Conservation (phyloP, 2,329 filamentous ascomycete species). For the Cladophialophora immunda region DNA sequence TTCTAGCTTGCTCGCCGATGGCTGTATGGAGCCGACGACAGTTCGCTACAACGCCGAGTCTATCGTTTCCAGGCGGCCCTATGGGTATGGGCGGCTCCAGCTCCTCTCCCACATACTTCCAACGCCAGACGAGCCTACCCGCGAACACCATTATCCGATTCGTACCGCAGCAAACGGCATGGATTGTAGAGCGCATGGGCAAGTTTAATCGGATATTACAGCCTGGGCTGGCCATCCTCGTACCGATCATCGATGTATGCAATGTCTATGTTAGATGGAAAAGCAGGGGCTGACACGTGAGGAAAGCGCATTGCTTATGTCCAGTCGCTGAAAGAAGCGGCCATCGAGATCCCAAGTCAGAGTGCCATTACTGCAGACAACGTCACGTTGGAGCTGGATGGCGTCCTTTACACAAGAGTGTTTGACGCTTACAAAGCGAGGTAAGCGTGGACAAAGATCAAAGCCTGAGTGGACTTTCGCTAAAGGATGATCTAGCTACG, state of each 20-base stretch:
- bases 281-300: slow-evolving; percentile 12
- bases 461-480: neutral
- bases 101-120: slow-evolving; percentile 78
- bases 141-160: slow-evolving; percentile 96
- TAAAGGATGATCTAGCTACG: slow-evolving; percentile 70
- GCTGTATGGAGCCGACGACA: slow-evolving; percentile 38
- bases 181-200: slow-evolving; percentile 99
- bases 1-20: slow-evolving; percentile 37
- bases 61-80: slow-evolving; percentile 44
- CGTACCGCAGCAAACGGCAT: slow-evolving; percentile 98
- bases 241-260: slow-evolving; percentile 79
- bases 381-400: slow-evolving; percentile 94
- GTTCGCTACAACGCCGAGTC: slow-evolving; percentile 33
- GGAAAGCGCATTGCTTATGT: slow-evolving; percentile 85
- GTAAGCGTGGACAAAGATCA: slow-evolving; percentile 56
- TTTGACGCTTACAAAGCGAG: slow-evolving; percentile 98
- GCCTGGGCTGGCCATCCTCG: slow-evolving; percentile 86
- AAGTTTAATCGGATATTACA: slow-evolving; percentile 94
- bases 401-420: slow-evolving; percentile 92
- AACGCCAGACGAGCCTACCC: slow-evolving; percentile 72
- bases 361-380: slow-evolving; percentile 99
- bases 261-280: neutral
- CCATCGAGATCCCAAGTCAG: slow-evolving; percentile 96
- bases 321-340: slow-evolving; percentile 94
- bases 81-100: slow-evolving; percentile 46